phyloP scores from a whole-genome alignment of 495 filamentous ascomycete species.

The Choiromyces venosus region DNA sequence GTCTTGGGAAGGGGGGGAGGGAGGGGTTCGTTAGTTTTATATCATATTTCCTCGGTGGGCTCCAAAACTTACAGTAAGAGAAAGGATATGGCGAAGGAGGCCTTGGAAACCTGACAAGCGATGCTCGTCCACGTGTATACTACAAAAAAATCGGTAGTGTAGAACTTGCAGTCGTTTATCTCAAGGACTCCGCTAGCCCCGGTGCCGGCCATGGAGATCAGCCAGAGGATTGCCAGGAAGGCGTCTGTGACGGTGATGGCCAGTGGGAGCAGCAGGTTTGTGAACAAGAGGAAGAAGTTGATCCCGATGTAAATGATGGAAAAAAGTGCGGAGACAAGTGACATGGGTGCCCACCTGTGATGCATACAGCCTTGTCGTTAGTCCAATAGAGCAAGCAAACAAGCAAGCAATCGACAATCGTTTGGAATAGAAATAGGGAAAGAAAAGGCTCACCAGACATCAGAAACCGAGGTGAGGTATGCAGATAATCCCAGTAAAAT shows the following conservation, averaged over 20 bases:
- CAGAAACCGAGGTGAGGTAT: slow-evolving; percentile 8
- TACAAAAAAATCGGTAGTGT: background rate
- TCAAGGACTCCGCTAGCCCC: slow-evolving; percentile 10
- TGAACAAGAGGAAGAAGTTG: slow-evolving; percentile 26
- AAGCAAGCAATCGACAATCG: background rate
- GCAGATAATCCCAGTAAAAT: slow-evolving; percentile 27
- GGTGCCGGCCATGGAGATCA: slow-evolving; percentile 32
- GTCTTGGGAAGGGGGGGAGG: slow-evolving; percentile 3
- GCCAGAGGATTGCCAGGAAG: slow-evolving; percentile 29
- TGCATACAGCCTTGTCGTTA: background rate
- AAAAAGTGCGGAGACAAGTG: slow-evolving; percentile 27
- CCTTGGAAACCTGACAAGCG: slow-evolving; percentile 19
- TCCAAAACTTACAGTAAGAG: slow-evolving; percentile 32
- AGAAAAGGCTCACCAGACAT: slow-evolving; percentile 18
- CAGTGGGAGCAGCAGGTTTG: slow-evolving; percentile 33
- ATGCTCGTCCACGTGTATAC: background rate
- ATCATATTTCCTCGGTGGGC: background rate
- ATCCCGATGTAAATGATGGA: slow-evolving; percentile 24
- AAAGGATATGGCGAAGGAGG: slow-evolving; percentile 24
- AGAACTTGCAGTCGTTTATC: background rate
- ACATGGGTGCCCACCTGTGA: slow-evolving; percentile 22
- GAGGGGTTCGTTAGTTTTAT: background rate
- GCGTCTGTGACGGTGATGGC: slow-evolving; percentile 36
- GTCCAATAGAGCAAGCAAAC: background rate
- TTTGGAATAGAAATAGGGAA: background rate